Evolutionary conservation across 805 yeast genomes (phyloP), one percentile per base, ranked within the genome.

Genomic region (Metschnikowia matae): DNA sequence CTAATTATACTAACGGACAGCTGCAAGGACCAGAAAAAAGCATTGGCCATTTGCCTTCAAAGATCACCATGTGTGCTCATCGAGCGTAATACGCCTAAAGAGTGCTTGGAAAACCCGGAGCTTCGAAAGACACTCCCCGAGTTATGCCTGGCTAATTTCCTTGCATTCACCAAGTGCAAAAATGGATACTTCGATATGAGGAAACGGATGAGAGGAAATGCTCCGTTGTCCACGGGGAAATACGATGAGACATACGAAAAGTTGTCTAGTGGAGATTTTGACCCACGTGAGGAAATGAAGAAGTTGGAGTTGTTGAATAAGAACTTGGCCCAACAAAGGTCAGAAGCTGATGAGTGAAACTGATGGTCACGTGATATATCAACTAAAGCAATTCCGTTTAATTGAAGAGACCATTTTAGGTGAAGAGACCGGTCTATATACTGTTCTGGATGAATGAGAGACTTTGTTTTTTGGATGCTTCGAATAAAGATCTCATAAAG

Each of bases 11-110:
- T 56, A 56, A 59, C 66, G 17, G 17, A 4, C 52, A 90, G 96
- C 76, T 92, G 99, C 67, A 85, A 87, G 62, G 99, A 92, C 68
- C 95, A 92, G 64, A 82, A 91, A 62, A 89, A 82, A 60, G 96
- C 96, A n/a, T 88, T 94, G 51, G 98, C 98, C 8, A 84, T 92
- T 18, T 92, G 99, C 66, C 77, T 92, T 44, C 99, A 92, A 67
- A 80, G 97, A 62, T 90, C 97, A 4, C 98, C 98, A 14, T 92
- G 99, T 68, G 99, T 92, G 46, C 77, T 92, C 72, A 79, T 92
- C 20, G 88, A 94, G 54, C 78, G 99, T 56, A 78, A 94, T 68
- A 88, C 88, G 1, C 98, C 98, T 2, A 85, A 89, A 54, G 84
- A 89, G 51, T 92, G 99, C 63, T 68, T 91, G 18, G 85, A 87